phyloP scores from a whole-genome alignment of 768 basidiomycete genomes.

The Mycena haematopus region DNA sequence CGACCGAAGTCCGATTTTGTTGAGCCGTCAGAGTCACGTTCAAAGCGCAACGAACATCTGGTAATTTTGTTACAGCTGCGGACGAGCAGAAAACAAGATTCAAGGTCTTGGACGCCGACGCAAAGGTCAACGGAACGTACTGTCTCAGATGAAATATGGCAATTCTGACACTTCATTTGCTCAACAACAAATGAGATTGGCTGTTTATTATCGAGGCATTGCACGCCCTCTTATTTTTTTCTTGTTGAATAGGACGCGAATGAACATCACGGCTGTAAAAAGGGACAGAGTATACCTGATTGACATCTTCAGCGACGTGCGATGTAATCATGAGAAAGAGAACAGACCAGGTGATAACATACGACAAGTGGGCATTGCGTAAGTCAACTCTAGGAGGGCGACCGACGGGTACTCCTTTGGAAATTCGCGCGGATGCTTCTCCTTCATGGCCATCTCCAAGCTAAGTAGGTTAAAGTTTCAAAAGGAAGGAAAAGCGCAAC shows the following conservation, averaged over 20 bases:
- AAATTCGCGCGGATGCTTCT: conserved; percentile 62
- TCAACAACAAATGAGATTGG: too few species aligned
- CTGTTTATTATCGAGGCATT: conserved; percentile 70
- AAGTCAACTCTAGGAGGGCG: conserved; percentile 84
- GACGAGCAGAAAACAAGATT: too few species aligned
- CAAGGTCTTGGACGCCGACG: too few species aligned
- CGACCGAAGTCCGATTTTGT: too few species aligned
- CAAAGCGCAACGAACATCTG: too few species aligned
- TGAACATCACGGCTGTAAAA: conserved; percentile 85
- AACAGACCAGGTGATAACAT: conserved; percentile 89
- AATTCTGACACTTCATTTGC: too few species aligned
- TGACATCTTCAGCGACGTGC: conserved; percentile 1
- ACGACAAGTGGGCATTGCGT: conserved; percentile 92
- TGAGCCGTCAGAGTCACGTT: too few species aligned
- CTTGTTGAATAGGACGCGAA: conserved; percentile 65
- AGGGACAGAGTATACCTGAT: conserved; percentile 88
- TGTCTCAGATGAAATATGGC: too few species aligned
- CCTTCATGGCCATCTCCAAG: conserved; percentile 85
- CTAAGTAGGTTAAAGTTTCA: conserved; percentile 2
- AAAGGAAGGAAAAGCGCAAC: conserved; percentile 32
- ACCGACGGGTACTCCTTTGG: conserved; percentile 85
- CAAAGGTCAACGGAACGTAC: too few species aligned
- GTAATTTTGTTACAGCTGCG: too few species aligned
- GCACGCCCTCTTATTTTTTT: conserved; percentile 53
- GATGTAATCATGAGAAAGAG: not conserved